Evolutionary conservation across 306 rosid species (phyloP).

Genomic region (Prunus mira): DNA sequence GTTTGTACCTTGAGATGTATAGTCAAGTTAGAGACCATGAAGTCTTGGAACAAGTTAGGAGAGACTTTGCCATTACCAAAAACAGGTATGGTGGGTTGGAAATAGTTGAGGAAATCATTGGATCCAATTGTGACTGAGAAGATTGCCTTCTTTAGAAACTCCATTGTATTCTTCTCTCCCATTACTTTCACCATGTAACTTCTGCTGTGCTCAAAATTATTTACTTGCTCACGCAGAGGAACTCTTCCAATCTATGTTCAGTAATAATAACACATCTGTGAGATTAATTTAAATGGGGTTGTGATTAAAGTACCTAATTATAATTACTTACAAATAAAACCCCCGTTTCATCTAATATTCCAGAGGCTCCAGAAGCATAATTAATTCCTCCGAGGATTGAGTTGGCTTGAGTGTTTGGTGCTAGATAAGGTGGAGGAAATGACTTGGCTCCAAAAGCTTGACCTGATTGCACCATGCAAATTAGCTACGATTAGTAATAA

Average conservation of each 20-base stretch:
- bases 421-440: constrained; percentile 58
- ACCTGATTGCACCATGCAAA: constrained; percentile 23
- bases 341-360: constrained; percentile 52
- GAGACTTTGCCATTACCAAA: constrained; percentile 27
- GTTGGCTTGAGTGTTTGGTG: constrained; percentile 38
- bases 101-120: constrained; percentile 49
- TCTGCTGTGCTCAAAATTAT: constrained; percentile 39
- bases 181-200: constrained; percentile 26
- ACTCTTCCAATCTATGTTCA: constrained; percentile 42
- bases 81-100: constrained; percentile 46
- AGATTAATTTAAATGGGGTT: not conserved
- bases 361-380: constrained; percentile 57
- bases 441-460: constrained; percentile 48
- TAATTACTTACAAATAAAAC: constrained; percentile 34
- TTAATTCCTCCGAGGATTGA: constrained; percentile 40
- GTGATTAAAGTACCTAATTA: not conserved
- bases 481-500: not conserved
- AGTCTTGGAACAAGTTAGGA: constrained; percentile 29
- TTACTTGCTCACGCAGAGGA: constrained; percentile 42
- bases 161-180: constrained; percentile 37
- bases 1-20: constrained; percentile 39
- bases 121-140: constrained; percentile 53
- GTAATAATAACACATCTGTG: not conserved
- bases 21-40: constrained; percentile 51
- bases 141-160: constrained; percentile 41